Conservation (phyloP, 331 rosid species). For the Saraca asoca region DNA sequence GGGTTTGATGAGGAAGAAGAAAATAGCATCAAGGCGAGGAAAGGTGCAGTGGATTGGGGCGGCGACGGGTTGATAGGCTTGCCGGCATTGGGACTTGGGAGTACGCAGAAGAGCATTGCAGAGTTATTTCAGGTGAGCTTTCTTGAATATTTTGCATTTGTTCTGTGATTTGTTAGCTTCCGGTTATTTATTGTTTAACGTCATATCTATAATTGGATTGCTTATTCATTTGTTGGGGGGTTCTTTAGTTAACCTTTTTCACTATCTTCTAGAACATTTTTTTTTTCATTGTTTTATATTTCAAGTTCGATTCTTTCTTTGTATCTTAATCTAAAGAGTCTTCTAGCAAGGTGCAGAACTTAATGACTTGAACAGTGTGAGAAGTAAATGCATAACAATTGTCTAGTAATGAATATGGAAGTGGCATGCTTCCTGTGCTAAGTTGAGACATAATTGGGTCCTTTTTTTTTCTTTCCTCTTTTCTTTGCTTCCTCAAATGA, state of each 20-base stretch:
- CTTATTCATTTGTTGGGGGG: background rate
- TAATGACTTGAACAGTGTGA: constrained; percentile 5
- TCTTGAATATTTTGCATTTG: constrained; percentile 3
- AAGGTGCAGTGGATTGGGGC: constrained; percentile 70
- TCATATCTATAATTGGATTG: constrained; percentile 12
- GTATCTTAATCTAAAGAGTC: background rate
- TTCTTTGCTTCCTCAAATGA: background rate
- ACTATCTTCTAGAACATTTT: background rate
- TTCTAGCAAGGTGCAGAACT: background rate
- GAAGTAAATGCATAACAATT: background rate
- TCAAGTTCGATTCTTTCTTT: background rate
- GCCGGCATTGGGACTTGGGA: constrained; percentile 83
- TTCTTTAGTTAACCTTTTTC: background rate
- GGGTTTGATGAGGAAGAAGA: constrained; percentile 70
- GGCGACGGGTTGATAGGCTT: constrained; percentile 77
- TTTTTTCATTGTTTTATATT: constrained; percentile 7
- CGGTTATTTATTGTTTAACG: constrained; percentile 1
- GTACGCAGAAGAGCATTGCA: constrained; percentile 79
- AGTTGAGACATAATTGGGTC: background rate
- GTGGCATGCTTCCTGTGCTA: background rate
- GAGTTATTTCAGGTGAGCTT: constrained; percentile 73
- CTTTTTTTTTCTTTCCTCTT: too few relatives aligned
- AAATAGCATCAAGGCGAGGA: constrained; percentile 38
- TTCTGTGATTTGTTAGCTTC: background rate
- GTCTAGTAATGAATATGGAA: background rate